phyloP scores from a whole-genome alignment of 768 basidiomycete species.

The Nidularia pulvinata region DNA sequence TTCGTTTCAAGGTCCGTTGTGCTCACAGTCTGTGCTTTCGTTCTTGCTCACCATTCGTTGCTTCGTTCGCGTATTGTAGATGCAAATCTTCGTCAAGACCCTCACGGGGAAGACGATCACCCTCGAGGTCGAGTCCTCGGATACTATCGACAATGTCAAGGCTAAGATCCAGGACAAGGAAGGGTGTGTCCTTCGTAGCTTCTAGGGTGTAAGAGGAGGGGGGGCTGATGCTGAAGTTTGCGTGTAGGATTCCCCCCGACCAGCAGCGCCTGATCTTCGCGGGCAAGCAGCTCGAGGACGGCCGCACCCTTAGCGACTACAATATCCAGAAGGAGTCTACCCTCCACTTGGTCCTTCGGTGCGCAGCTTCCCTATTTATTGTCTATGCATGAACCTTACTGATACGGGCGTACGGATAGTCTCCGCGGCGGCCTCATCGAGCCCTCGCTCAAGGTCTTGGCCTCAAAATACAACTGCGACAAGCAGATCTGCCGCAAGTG shows the following conservation, averaged over 20 bases:
- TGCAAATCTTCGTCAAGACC: slow-evolving; percentile 71
- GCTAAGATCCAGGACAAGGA: slow-evolving; percentile 64
- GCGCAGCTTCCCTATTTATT: slow-evolving; percentile 15
- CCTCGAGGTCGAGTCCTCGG: slow-evolving; percentile 96
- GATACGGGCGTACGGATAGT: slow-evolving; percentile 32
- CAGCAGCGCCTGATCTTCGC: slow-evolving; percentile 97
- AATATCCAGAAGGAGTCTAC: slow-evolving; percentile 99
- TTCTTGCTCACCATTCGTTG: too few species aligned
- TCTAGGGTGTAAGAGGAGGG: too few species aligned
- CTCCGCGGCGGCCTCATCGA: slow-evolving; percentile 99
- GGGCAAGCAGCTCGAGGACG: slow-evolving; percentile 98
- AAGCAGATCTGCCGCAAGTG: slow-evolving; percentile 99
- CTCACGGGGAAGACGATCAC: slow-evolving; percentile 98
- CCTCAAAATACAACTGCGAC: slow-evolving; percentile 98
- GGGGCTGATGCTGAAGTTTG: too few species aligned
- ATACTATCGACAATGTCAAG: slow-evolving; percentile 97
- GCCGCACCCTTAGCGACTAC: slow-evolving; percentile 94
- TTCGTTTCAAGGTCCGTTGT: too few species aligned
- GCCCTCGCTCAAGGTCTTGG: slow-evolving; percentile 97
- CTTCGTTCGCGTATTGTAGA: slow-evolving; percentile 12
- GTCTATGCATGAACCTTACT: background rate
- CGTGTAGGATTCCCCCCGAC: slow-evolving; percentile 85
- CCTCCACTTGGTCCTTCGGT: slow-evolving; percentile 96
- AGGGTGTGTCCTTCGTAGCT: too few species aligned
- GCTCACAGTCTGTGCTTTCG: too few species aligned